phyloP scores from a whole-genome alignment of 352 stramenopile genomes.

The Elongisporangium undulatum region DNA sequence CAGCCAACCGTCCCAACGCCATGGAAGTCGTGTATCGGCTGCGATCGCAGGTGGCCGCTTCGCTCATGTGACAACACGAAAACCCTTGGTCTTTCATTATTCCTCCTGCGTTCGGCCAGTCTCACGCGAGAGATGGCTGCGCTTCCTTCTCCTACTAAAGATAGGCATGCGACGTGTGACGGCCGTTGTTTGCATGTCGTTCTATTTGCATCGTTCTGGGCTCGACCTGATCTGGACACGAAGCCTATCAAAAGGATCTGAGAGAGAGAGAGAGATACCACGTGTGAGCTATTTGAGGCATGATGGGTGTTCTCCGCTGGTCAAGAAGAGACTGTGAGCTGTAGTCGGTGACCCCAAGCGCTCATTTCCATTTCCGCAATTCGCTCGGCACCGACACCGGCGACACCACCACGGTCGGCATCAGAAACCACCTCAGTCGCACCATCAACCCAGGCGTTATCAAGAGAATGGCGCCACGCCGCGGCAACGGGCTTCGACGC shows the following conservation, averaged over 20 bases:
- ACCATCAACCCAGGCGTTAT: neutral
- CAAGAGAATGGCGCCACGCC: neutral
- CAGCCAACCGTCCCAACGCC: constrained; percentile 49
- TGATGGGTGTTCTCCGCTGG: neutral
- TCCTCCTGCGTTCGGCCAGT: neutral
- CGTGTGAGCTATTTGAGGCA: neutral
- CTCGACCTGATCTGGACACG: neutral
- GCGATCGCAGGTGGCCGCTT: constrained; percentile 12
- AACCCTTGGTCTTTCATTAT: neutral
- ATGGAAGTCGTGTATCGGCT: constrained; percentile 64
- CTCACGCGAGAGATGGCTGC: too few species aligned
- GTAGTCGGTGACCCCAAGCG: neutral
- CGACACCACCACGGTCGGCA: too few species aligned
- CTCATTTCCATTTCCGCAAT: neutral
- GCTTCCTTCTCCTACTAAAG: neutral
- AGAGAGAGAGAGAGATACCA: too few species aligned
- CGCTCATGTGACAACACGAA: neutral
- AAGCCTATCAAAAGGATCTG: neutral
- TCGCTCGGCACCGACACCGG: neutral
- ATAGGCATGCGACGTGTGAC: neutral
- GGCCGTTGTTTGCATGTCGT: neutral
- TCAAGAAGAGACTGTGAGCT: neutral
- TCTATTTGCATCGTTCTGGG: neutral
- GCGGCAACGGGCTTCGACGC: neutral
- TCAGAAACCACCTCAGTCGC: neutral